Conservation (phyloP, 2,329 filamentous ascomycete species). For the Penicillium sp. region DNA sequence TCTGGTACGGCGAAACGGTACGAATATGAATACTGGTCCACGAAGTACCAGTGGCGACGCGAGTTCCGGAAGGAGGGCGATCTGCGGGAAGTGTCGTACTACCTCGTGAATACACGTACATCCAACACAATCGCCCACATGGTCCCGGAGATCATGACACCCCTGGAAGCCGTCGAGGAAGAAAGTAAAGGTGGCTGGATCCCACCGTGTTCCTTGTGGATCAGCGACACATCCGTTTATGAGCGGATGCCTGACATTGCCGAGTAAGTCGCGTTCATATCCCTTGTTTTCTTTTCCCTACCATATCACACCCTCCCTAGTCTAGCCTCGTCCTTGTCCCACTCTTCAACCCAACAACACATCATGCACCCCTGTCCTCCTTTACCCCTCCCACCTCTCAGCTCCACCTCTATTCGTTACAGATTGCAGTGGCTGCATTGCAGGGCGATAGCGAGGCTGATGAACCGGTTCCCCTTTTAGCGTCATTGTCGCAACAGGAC, state of each 20-base stretch:
- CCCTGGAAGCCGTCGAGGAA: conserved; percentile 69
- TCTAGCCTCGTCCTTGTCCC: background rate
- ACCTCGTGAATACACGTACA: conserved; percentile 69
- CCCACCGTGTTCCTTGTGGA: conserved; percentile 86
- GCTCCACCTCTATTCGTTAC: background rate
- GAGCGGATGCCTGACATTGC: conserved; percentile 74
- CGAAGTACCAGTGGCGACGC: conserved; percentile 80
- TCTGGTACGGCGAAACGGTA: conserved; percentile 71
- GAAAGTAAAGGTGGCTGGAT: conserved; percentile 82
- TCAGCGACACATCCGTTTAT: conserved; percentile 72
- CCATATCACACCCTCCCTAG: background rate
- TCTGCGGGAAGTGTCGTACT: conserved; percentile 69
- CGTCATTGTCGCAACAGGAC: conserved; percentile 84
- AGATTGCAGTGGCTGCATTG: background rate
- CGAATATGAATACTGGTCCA: conserved; percentile 92
- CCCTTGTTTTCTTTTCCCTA: background rate
- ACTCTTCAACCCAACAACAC: background rate
- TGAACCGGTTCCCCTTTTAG: conserved; percentile 45
- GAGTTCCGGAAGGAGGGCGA: conserved; percentile 66
- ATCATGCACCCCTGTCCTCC: background rate
- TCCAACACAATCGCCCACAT: conserved; percentile 76
- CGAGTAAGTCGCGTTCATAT: conserved; percentile 63
- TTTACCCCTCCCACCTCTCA: background rate
- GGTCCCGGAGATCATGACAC: conserved; percentile 73
- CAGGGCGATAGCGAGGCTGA: conserved; percentile 9